A percentile compares a stretch with the other conserved stretches of the same genome.
Conservation (phyloP, 345 rosid genomes). For the Microcos paniculata region DNA sequence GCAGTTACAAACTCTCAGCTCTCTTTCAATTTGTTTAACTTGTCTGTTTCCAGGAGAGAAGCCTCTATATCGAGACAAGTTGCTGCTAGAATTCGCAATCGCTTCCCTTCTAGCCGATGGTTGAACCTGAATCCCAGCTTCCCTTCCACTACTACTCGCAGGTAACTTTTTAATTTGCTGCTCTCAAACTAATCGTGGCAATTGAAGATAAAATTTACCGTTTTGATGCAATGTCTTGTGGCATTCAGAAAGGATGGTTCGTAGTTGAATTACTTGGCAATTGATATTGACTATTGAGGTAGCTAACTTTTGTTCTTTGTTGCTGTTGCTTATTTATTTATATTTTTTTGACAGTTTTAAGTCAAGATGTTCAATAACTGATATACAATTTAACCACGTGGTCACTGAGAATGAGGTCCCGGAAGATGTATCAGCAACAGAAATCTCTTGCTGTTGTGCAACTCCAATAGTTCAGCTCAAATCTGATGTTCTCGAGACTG, state of each 20-base stretch:
- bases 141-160: constrained; percentile 12
- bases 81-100: constrained; percentile 50
- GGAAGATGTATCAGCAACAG: constrained; percentile 38
- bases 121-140: constrained; percentile 47
- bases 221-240: neutral
- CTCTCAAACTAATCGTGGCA: neutral
- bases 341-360: constrained; percentile 43
- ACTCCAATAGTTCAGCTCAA: constrained; percentile 69
- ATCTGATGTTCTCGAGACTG: constrained; percentile 52
- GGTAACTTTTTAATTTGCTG: neutral
- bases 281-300: neutral
- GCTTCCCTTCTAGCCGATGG: constrained; percentile 67
- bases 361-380: constrained; percentile 62
- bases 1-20: constrained; percentile 36
- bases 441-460: constrained; percentile 39
- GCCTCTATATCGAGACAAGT: constrained; percentile 36
- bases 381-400: constrained; percentile 45
- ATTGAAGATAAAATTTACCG: neutral
- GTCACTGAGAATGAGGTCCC: constrained; percentile 44
- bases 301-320: neutral
- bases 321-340: constrained; percentile 16
- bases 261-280: neutral
- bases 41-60: constrained; percentile 28
- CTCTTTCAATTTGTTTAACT: constrained; percentile 27
- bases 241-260: neutral